Evolutionary conservation across 169 alveolate genomes (phyloP).

Genomic region (Eimeria sp.): DNA sequence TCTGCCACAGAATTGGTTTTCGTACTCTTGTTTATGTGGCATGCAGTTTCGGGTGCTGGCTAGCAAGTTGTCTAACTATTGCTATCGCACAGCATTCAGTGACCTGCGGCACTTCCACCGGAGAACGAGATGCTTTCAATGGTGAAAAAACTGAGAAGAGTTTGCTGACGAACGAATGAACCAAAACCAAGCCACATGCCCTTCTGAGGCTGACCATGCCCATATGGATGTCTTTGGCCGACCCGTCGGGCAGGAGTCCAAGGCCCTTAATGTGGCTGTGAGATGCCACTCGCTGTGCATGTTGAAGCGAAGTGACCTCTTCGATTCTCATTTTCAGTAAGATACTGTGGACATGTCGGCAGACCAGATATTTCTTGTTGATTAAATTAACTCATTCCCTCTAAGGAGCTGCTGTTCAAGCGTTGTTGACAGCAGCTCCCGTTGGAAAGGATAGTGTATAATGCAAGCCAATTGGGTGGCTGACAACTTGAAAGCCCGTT

Average conservation of each 20-base stretch:
- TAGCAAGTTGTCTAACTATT: background rate
- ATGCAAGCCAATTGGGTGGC: background rate
- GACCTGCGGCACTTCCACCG: too few relatives aligned
- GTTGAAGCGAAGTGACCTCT: slow-evolving; percentile 87
- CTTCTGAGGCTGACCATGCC: slow-evolving; percentile 81
- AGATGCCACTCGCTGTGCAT: slow-evolving; percentile 96
- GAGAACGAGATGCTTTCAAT: background rate
- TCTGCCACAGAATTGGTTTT: background rate
- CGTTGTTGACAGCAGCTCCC: background rate
- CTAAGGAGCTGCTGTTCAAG: background rate
- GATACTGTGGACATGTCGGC: background rate
- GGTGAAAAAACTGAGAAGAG: background rate
- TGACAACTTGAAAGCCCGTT: background rate
- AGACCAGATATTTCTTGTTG: too few relatives aligned
- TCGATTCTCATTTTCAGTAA: slow-evolving; percentile 78
- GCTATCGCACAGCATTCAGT: background rate
- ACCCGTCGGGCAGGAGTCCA: slow-evolving; percentile 98
- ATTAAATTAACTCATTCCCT: background rate
- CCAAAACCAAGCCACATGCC: background rate
- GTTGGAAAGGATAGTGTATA: background rate
- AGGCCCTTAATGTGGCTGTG: slow-evolving; percentile 99
- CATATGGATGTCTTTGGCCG: slow-evolving; percentile 89
- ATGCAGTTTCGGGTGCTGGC: background rate
- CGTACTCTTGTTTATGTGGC: background rate
- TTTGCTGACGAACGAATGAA: background rate